Percentiles rank a stretch among this genome's conserved stretches.
These are phyloP conservation scores for Aspergillus sparsus DNA, from an alignment of 495 filamentous ascomycete genomes.

Conservation along the genomic window DNA sequence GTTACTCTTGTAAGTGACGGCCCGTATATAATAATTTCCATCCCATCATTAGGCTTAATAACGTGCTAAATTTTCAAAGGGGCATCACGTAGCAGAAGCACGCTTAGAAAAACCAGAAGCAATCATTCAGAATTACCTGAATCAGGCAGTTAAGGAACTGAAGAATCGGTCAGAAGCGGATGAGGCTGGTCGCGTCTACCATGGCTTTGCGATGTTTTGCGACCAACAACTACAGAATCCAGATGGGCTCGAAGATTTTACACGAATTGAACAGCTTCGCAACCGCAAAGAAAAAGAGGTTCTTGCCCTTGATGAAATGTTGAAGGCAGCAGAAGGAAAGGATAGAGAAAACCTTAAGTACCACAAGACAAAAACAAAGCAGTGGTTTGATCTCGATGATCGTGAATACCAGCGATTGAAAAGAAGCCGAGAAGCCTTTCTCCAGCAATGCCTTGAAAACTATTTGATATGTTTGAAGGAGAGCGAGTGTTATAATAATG, in stretches of 20 bases:
- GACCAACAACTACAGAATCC: slow-evolving; percentile 87
- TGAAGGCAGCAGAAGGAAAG: slow-evolving; percentile 51
- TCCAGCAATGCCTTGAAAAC: slow-evolving; percentile 87
- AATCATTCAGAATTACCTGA: slow-evolving; percentile 82
- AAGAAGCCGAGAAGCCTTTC: slow-evolving; percentile 72
- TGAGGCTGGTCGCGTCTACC: slow-evolving; percentile 84
- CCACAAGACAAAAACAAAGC: slow-evolving; percentile 64
- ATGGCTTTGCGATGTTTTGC: slow-evolving; percentile 93
- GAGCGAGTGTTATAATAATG: slow-evolving; percentile 84
- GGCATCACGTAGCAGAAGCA: slow-evolving; percentile 85
- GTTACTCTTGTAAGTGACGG: slow-evolving; percentile 70
- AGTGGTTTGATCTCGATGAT: slow-evolving; percentile 87
- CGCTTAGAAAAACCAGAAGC: slow-evolving; percentile 89
- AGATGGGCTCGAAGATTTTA: slow-evolving; percentile 80
- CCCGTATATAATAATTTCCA: not conserved
- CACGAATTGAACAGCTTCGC: slow-evolving; percentile 75
- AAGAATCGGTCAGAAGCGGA: slow-evolving; percentile 65
- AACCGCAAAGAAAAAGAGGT: slow-evolving; percentile 81
- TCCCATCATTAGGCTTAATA: not conserved
- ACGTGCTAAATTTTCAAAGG: slow-evolving; percentile 44
- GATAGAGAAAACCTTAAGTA: slow-evolving; percentile 49
- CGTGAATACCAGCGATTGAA: slow-evolving; percentile 79
- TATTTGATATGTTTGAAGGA: slow-evolving; percentile 83
- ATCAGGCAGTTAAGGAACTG: slow-evolving; percentile 78
- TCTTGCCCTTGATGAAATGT: slow-evolving; percentile 60